These are phyloP conservation scores for Gnomoniopsis smithogilvyi DNA, from an alignment of 2,329 filamentous ascomycete species.

Conservation along the genomic window DNA sequence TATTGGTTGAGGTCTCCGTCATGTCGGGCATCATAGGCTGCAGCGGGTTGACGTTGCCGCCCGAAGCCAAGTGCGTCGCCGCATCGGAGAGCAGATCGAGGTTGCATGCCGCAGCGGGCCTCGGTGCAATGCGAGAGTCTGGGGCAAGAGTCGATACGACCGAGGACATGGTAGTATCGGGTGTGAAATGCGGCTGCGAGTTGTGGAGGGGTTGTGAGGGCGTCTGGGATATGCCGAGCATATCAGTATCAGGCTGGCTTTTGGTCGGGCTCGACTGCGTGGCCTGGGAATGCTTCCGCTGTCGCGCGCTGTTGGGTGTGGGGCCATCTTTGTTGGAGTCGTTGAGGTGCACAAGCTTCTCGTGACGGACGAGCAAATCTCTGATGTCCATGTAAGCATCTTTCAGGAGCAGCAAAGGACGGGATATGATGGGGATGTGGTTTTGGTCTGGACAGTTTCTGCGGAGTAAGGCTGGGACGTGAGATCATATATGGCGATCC, in stretches of 20 bases:
- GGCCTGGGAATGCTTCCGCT: constrained; percentile 51
- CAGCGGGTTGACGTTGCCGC: constrained; percentile 52
- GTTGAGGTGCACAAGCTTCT: constrained; percentile 63
- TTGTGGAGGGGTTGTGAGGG: background rate
- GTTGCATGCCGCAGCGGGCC: constrained; percentile 48
- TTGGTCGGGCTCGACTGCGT: constrained; percentile 45
- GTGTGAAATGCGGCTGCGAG: constrained; percentile 34
- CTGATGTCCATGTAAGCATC: constrained; percentile 61
- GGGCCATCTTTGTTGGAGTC: constrained; percentile 53
- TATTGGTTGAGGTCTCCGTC: constrained; percentile 35
- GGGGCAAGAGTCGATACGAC: constrained; percentile 38
- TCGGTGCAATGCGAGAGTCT: constrained; percentile 43
- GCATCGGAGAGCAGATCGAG: constrained; percentile 58
- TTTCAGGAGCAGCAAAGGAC: constrained; percentile 19
- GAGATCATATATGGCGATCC: constrained; percentile 9
- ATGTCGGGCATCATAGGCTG: constrained; percentile 48
- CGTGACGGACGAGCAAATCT: constrained; percentile 60
- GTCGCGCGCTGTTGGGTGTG: constrained; percentile 20
- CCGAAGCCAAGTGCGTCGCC: constrained; percentile 49
- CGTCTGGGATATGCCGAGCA: constrained; percentile 40
- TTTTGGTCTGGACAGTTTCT: background rate
- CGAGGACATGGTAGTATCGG: constrained; percentile 36
- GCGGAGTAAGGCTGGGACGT: constrained; percentile 9
- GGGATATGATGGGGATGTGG: constrained; percentile 12
- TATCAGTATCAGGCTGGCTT: constrained; percentile 42